Conservation (phyloP, 495 filamentous ascomycete genomes). For the Penicillium paxilli region DNA sequence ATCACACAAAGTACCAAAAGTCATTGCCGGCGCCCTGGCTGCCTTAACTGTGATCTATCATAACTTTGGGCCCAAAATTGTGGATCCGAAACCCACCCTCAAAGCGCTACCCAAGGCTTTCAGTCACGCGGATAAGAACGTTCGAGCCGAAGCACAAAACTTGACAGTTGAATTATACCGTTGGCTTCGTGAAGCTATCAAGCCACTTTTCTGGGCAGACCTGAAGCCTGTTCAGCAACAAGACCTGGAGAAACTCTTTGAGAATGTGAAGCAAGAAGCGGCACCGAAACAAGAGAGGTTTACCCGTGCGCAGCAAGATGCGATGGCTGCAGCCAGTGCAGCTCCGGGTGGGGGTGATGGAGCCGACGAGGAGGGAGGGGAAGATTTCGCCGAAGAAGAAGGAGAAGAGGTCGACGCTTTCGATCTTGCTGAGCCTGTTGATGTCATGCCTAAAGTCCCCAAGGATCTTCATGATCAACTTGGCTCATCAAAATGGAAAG, state of each 20-base stretch:
- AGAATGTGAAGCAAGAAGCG: slow-evolving; percentile 85
- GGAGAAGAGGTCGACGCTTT: slow-evolving; percentile 75
- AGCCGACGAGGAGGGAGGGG: slow-evolving; percentile 48
- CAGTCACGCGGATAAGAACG: slow-evolving; percentile 97
- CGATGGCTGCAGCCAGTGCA: slow-evolving; percentile 65
- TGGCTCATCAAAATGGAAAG: slow-evolving; percentile 94
- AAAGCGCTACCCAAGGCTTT: slow-evolving; percentile 90
- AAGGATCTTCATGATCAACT: slow-evolving; percentile 79
- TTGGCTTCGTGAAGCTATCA: slow-evolving; percentile 98
- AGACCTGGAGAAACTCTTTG: slow-evolving; percentile 92
- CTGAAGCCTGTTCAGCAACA: slow-evolving; percentile 94
- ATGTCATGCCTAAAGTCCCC: slow-evolving; percentile 82
- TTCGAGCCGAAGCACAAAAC: slow-evolving; percentile 89
- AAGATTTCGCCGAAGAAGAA: slow-evolving; percentile 67
- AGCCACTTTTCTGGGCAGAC: slow-evolving; percentile 95
- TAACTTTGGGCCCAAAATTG: slow-evolving; percentile 92
- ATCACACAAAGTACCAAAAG: slow-evolving; percentile 91
- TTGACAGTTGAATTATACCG: slow-evolving; percentile 93
- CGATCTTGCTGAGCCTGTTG: slow-evolving; percentile 87
- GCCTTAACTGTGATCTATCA: slow-evolving; percentile 83
- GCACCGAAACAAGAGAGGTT: slow-evolving; percentile 86
- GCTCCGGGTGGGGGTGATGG: slow-evolving; percentile 54
- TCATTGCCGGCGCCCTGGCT: slow-evolving; percentile 80
- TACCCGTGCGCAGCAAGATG: slow-evolving; percentile 86
- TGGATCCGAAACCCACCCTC: slow-evolving; percentile 93